Conservation (phyloP, 768 basidiomycete species). For the Daedalea quercina region DNA sequence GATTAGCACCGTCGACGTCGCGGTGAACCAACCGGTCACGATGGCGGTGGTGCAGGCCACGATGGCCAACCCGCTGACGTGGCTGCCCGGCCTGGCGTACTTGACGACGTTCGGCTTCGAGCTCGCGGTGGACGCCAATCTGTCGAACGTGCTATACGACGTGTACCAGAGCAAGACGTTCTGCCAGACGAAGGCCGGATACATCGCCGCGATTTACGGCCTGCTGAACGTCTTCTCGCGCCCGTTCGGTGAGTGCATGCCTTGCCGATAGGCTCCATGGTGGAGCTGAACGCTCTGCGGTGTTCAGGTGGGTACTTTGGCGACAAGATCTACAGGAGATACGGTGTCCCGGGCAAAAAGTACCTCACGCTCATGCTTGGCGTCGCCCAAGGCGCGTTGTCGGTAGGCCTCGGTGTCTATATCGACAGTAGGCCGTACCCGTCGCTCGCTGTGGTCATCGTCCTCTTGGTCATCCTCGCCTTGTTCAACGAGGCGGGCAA, state of each 20-base stretch:
- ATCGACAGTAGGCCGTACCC: conserved; percentile 20
- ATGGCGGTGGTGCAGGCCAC: conserved; percentile 25
- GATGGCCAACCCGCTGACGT: conserved; percentile 38
- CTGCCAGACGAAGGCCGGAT: conserved; percentile 46
- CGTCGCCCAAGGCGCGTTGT: conserved; percentile 35
- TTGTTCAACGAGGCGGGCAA: conserved; percentile 37
- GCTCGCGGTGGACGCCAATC: conserved; percentile 47
- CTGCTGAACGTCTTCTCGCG: conserved; percentile 47
- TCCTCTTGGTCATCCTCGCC: conserved; percentile 32
- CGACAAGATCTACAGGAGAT: conserved; percentile 36
- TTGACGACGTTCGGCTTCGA: conserved; percentile 49
- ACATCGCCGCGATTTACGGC: conserved; percentile 33
- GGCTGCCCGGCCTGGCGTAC: conserved; percentile 50
- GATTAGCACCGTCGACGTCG: conserved; percentile 22
- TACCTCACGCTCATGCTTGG: conserved; percentile 37
- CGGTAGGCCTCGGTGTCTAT: conserved; percentile 42
- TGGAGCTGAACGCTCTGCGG: background rate
- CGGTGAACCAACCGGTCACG: conserved; percentile 30
- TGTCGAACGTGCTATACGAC: conserved; percentile 38
- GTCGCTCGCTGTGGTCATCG: conserved; percentile 28
- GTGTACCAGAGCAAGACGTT: conserved; percentile 31
- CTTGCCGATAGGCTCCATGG: background rate
- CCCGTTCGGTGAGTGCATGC: conserved; percentile 26
- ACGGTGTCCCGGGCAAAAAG: conserved; percentile 42
- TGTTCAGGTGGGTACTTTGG: conserved; percentile 36